Percentiles rank a stretch among this genome's conserved stretches.
These are phyloP conservation scores for Punica granatum DNA, from an alignment of 345 rosid genomes.

Conservation along the genomic window DNA sequence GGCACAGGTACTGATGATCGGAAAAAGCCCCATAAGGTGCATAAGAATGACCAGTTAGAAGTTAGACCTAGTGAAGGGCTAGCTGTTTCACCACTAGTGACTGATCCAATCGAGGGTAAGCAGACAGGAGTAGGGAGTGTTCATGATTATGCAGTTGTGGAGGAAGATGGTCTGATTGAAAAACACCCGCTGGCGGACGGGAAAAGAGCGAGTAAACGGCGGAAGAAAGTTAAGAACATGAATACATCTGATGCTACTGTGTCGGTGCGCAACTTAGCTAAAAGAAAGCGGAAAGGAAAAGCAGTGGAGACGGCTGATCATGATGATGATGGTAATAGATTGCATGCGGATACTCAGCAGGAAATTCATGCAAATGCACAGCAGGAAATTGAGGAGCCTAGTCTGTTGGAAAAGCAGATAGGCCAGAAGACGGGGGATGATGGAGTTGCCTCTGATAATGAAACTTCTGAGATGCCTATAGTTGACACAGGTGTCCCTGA, in stretches of 20 bases:
- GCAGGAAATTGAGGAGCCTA: slow-evolving; percentile 38
- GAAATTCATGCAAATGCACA: slow-evolving; percentile 13
- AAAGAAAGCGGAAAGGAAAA: slow-evolving; percentile 66
- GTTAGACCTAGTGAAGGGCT: slow-evolving; percentile 43
- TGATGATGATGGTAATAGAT: slow-evolving; percentile 34
- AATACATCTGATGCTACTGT: slow-evolving; percentile 44
- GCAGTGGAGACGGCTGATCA: slow-evolving; percentile 33
- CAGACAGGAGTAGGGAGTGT: slow-evolving; percentile 31
- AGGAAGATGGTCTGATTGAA: slow-evolving; percentile 44
- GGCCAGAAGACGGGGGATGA: slow-evolving; percentile 61
- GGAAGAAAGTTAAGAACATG: slow-evolving; percentile 43
- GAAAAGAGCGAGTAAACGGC: slow-evolving; percentile 23
- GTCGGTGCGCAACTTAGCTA: slow-evolving; percentile 42
- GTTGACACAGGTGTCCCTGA: slow-evolving; percentile 38
- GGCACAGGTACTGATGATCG: slow-evolving; percentile 26
- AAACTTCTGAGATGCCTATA: slow-evolving; percentile 39
- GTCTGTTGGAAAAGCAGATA: slow-evolving; percentile 53
- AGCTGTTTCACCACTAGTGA: slow-evolving; percentile 31
- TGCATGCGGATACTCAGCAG: slow-evolving; percentile 25
- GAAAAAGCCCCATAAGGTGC: slow-evolving; percentile 25
- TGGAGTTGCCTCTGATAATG: slow-evolving; percentile 38
- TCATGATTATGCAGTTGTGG: slow-evolving; percentile 22
- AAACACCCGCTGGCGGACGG: slow-evolving; percentile 32
- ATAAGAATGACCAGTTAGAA: slow-evolving; percentile 43
- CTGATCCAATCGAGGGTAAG: slow-evolving; percentile 43